Evolutionary conservation across 306 rosid genomes (phyloP), one percentile per base, ranked within the genome.

Genomic region (Begonia loranthoides): DNA sequence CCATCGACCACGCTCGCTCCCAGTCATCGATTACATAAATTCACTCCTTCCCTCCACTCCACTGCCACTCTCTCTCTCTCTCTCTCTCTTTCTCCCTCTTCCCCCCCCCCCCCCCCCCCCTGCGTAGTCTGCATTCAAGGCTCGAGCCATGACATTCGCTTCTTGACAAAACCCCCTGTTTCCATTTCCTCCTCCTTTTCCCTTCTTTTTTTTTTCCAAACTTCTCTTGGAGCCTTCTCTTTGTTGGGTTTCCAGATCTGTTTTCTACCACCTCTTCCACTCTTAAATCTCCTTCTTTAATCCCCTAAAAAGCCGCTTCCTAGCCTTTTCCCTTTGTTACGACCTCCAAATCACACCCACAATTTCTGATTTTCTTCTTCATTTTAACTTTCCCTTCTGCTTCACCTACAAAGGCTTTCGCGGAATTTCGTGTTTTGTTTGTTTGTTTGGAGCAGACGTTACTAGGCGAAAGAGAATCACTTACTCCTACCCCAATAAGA

Each of bases 171-270:
- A 28, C 36, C 9, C 41, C 46, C 57, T 34, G 21, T 4, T 14
- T 36, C 9, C 17, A 6, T 11, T 15, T 45, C 51, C n/a, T 17
- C 34, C 38, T 38, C 55, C 14, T n/a, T 15, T 28, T 48, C 22
- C 38, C 16, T 34, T 28, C 36, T 28, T 28, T 8, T 28, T 28
- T 28, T 28, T 4, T 28, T 28, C 36, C 36, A 28, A 4, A 28
- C 9, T 28, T 28, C 36, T 1, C 17, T 59, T 50, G 43, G 64
- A 60, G 34, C 15, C 12, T 60, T 50, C 56, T 60, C 38, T 9
- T 16, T 49, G 64, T 17, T 9, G 22, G 48, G 50, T 41, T 49
- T 22, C 13, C 49, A 59, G 64, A 59, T 59, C 64, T 49, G 50
- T 15, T 36, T 14, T 45, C 12, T 51, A 13, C 15, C 14, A 13